Evolutionary conservation across 768 basidiomycete genomes (phyloP).

Genomic region (Calvatia gigantea): DNA sequence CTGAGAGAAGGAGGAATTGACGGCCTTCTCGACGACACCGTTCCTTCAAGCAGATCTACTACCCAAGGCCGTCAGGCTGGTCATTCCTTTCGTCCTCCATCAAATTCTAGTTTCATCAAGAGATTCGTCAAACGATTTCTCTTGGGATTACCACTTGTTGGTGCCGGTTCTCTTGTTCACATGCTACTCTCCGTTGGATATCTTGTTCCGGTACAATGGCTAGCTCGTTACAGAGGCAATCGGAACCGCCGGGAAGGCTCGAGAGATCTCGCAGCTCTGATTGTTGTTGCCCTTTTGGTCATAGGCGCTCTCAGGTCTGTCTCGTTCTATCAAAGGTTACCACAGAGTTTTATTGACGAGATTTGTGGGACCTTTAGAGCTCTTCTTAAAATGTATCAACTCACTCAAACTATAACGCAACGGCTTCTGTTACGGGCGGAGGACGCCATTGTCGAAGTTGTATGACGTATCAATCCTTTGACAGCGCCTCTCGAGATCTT

Average conservation of each 20-base stretch:
- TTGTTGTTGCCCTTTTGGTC: constrained; percentile 58
- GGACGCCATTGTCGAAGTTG: constrained; percentile 76
- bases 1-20: constrained; percentile 53
- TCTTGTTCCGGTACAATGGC: constrained; percentile 65
- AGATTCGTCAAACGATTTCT: constrained; percentile 68
- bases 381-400: constrained; percentile 62
- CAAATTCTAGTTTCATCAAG: constrained; percentile 44
- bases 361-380: constrained; percentile 41
- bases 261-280: constrained; percentile 61
- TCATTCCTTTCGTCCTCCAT: constrained; percentile 19
- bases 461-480: no score
- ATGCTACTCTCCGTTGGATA: constrained; percentile 63
- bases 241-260: constrained; percentile 53
- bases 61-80: constrained; percentile 9
- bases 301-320: constrained; percentile 62
- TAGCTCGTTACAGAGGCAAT: constrained; percentile 60
- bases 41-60: constrained; percentile 17
- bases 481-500: no score
- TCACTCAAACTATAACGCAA: constrained; percentile 58
- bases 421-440: constrained; percentile 67
- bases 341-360: not conserved
- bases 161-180: constrained; percentile 72
- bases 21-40: constrained; percentile 33
- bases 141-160: constrained; percentile 73
- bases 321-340: not conserved